Percentiles rank a stretch among this genome's conserved stretches.
Evolutionary conservation across 257 asterid genomes (phyloP).

Genomic region (Fraxinus quadrangulata): DNA sequence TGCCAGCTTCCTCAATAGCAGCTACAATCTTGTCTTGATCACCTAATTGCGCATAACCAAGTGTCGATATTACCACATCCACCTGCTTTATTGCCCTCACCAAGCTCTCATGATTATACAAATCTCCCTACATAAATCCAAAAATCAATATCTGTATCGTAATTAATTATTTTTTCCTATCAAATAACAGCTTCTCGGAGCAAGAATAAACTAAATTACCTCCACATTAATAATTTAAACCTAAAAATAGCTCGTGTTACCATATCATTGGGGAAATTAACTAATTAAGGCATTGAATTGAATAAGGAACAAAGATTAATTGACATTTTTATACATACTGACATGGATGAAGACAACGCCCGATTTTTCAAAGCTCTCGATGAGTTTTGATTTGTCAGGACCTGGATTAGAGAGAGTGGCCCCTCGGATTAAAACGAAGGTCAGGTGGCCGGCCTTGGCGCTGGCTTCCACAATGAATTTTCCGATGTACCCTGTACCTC

Average conservation of each 20-base stretch:
- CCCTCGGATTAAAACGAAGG: slow-evolving; percentile 44
- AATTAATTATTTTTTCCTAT: neutral
- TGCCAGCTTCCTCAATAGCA: slow-evolving; percentile 63
- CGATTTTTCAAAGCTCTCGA: slow-evolving; percentile 43
- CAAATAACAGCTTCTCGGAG: neutral
- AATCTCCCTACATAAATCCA: slow-evolving; percentile 45
- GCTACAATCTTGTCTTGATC: slow-evolving; percentile 54
- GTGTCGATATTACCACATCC: slow-evolving; percentile 63
- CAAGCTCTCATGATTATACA: slow-evolving; percentile 55
- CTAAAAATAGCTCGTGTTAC: neutral
- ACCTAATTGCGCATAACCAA: slow-evolving; percentile 45
- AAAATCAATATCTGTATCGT: neutral
- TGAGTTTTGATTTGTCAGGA: slow-evolving; percentile 38
- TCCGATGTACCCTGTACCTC: slow-evolving; percentile 67
- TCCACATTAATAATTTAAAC: neutral
- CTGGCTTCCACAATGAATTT: slow-evolving; percentile 55
- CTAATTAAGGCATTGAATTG: neutral
- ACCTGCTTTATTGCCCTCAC: slow-evolving; percentile 59
- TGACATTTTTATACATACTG: slow-evolving; percentile 25
- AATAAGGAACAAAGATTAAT: slow-evolving; percentile 3
- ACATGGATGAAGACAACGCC: slow-evolving; percentile 48
- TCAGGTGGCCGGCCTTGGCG: slow-evolving; percentile 44
- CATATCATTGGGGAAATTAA: neutral
- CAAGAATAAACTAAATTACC: neutral
- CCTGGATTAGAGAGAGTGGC: slow-evolving; percentile 44